Evolutionary conservation across 2,329 filamentous ascomycete species (phyloP), one percentile per base, ranked within the genome.

Genomic region (Ceratocystis cacaofunesta): DNA sequence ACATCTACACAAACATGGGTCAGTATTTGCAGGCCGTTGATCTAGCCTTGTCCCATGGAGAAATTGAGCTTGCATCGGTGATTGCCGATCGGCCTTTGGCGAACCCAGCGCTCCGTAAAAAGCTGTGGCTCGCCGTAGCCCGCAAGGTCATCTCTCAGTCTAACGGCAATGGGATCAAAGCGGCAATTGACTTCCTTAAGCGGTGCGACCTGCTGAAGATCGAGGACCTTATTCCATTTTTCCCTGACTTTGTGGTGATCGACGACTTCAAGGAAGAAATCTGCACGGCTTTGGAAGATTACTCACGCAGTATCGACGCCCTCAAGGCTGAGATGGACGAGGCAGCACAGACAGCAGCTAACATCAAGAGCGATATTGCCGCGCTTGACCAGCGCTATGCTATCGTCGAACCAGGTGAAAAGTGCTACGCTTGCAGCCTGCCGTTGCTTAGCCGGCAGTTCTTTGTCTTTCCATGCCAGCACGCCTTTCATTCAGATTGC

Each of bases 211-310:
- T 97, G 12, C 83, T 99, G 61, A 87, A 88, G 69, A 99, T 99
- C 69, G 94, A 99, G 76, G 94, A 99, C 72, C 77, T 99, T 36
- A 97, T 99, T 50, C 94, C 94, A 0, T 96, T 99, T 78, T 99
- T 99, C 76, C 94, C 94, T 0, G 94, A 99, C 74, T 99, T 99
- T 73, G 91, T 97, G 28, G 89, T 97, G 63, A 97, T 99, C 68
- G 94, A 99, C 73, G 94, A 97, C 74, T 99, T 99, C 81, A 96
- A 97, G 73, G 92, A 97, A 69, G 94, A 99, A 74, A 97, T 99
- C 46, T 99, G 94, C 76, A 80, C 85, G 0, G 94, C 95, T 0
- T 81, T 99, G 1, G 94, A 99, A 75, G 89, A 95, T 69, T 99
- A 99, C 77, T 89, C 86, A 60, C 87, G 89, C 46, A 90, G 90